Evolutionary conservation across 2,329 filamentous ascomycete species (phyloP), one percentile per base, ranked within the genome.

Genomic region (Exutisphaerella laricina): DNA sequence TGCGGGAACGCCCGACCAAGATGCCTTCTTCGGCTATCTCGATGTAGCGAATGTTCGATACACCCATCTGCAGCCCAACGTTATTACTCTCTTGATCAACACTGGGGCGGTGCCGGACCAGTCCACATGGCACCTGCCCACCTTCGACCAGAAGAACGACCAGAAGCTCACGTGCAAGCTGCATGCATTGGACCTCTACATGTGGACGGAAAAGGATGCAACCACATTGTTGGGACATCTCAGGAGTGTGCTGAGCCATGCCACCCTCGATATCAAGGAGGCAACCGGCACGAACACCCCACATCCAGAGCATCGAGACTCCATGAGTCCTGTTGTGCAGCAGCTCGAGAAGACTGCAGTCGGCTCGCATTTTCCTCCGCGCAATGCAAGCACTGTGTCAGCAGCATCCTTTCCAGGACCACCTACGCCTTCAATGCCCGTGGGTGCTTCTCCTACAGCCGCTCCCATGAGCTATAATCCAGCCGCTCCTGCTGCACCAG

Each of bases 131-230:
- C 83, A 87, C 63, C 72, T 89, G 5, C 84, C 84, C 2, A 80
- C 79, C 1, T 84, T 76, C 61, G 84, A 89, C 61, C 78, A 79
- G 2, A 73, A 73, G 38, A 86, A 87, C 63, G 79, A 88, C 63
- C 80, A 77, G 60, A 87, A 84, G 62, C 88, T 88, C 62, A 78
- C 88, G 70, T 88, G 88, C 67, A 80, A 79, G 60, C 74, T 90
- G 5, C 80, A 87, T 60, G 82, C 81, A 0, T 62, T 89, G 44
- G 85, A 89, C 58, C 69, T 89, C 10, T 90, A 90, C 67, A 84
- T 89, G 58, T 88, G 84, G 83, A 86, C 80, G 0, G 77, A 79
- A 47, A 72, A 79, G 43, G 85, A 89, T 64, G 84, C 84, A 1
- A 68, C 79, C 20, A 74, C 79, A 43, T 85, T 89, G 51, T 67